Conservation (phyloP, 2,329 filamentous ascomycete species). For the Neonectria neomacrospora region DNA sequence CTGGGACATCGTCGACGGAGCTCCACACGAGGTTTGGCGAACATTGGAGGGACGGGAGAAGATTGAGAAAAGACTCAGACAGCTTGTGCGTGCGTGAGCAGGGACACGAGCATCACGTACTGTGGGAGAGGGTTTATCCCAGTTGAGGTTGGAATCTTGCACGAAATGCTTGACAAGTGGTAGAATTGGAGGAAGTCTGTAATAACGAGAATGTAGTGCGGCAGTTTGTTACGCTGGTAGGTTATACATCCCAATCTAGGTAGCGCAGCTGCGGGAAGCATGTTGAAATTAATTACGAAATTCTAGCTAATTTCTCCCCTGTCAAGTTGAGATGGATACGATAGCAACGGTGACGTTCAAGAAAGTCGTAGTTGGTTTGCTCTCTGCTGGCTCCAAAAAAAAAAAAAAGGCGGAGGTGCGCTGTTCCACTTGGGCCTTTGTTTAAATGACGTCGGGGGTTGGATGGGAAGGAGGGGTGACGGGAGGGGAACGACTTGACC, state of each 20-base stretch:
- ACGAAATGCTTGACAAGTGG: background rate
- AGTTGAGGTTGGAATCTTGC: background rate
- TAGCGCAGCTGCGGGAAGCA: background rate
- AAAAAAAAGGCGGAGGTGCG: conserved; percentile 10
- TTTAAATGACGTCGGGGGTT: conserved; percentile 21
- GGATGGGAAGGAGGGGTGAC: conserved; percentile 19
- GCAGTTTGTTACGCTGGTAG: background rate
- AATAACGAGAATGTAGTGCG: background rate
- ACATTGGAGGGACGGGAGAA: conserved; percentile 75
- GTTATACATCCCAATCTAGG: background rate
- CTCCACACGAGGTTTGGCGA: conserved; percentile 88
- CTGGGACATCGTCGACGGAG: conserved; percentile 89
- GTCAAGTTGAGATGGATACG: background rate
- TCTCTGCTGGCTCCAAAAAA: background rate
- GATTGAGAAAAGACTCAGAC: conserved; percentile 81
- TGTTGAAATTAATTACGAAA: background rate
- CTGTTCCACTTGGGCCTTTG: conserved; percentile 12
- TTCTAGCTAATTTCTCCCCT: background rate
- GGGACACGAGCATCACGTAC: background rate
- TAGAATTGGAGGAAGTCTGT: background rate
- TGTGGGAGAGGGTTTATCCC: background rate
- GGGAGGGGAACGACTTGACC: background rate
- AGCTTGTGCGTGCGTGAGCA: conserved; percentile 65
- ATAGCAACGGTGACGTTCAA: background rate
- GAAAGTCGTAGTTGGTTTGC: background rate